These are phyloP conservation scores for Anacardium occidentale DNA, from an alignment of 345 rosid genomes.

Conservation along the genomic window DNA sequence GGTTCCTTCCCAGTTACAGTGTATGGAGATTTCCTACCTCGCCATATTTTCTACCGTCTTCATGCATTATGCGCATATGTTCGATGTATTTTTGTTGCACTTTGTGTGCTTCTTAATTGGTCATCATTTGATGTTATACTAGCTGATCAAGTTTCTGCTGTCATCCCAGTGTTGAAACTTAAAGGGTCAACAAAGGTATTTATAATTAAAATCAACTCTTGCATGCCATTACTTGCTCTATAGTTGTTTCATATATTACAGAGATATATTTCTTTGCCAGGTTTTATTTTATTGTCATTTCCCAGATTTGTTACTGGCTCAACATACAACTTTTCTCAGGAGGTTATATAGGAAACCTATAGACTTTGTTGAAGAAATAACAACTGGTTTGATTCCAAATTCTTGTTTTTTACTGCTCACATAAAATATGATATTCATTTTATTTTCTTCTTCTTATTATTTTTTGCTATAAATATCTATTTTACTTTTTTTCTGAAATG, in stretches of 20 bases:
- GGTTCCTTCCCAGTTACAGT: conserved; percentile 77
- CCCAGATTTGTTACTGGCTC: conserved; percentile 81
- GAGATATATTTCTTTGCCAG: conserved; percentile 28
- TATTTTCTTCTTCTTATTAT: neutral
- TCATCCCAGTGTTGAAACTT: conserved; percentile 73
- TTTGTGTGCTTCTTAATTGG: conserved; percentile 68
- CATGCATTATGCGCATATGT: conserved; percentile 86
- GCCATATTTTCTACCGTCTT: conserved; percentile 76
- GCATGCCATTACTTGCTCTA: neutral
- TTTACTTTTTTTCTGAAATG: conserved; percentile 17
- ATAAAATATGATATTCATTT: neutral
- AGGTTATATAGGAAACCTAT: conserved; percentile 81
- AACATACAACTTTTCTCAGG: conserved; percentile 74
- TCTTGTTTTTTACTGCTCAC: neutral
- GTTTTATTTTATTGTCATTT: conserved; percentile 95
- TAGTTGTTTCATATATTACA: conserved; percentile 5
- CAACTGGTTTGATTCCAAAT: conserved; percentile 55
- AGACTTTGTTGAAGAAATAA: conserved; percentile 72
- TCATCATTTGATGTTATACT: conserved; percentile 71
- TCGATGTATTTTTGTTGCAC: conserved; percentile 79
- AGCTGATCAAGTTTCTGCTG: conserved; percentile 84
- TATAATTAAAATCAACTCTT: conserved; percentile 9
- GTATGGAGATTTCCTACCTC: conserved; percentile 79
- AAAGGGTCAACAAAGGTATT: conserved; percentile 70
- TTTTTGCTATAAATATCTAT: conserved; percentile 1